phyloP scores from a whole-genome alignment of 495 filamentous ascomycete species.

The Xylaria bambusicola region DNA sequence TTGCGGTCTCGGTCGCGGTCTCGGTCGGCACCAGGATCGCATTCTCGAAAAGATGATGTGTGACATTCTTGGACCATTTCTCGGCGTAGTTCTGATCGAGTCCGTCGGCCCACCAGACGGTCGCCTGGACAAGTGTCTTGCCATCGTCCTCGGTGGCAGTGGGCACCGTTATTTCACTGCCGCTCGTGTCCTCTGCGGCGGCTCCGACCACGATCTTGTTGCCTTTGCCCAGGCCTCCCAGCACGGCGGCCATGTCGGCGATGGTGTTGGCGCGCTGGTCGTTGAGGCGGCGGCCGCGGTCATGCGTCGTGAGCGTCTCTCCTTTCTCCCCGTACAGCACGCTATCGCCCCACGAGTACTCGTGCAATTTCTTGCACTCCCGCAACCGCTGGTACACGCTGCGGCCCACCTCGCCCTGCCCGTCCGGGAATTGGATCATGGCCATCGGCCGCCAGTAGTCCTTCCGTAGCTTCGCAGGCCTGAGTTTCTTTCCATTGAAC shows the following conservation, averaged over 20 bases:
- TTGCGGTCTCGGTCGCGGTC: too few species aligned
- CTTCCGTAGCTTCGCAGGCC: conserved; percentile 75
- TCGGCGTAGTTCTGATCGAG: conserved; percentile 65
- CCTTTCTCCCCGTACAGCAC: conserved; percentile 52
- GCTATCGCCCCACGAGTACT: conserved; percentile 59
- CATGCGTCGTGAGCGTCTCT: conserved; percentile 47
- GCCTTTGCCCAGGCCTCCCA: conserved; percentile 54
- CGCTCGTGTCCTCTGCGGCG: too few species aligned
- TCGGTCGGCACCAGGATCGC: neutral
- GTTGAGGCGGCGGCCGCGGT: conserved; percentile 68
- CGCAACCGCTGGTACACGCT: conserved; percentile 76
- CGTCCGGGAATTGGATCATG: conserved; percentile 68
- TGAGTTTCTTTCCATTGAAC: conserved; percentile 88
- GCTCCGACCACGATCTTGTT: conserved; percentile 47
- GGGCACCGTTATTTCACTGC: too few species aligned
- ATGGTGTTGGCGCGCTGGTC: conserved; percentile 86
- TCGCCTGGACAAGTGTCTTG: conserved; percentile 40
- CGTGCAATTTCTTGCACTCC: conserved; percentile 75
- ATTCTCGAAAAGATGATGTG: conserved; percentile 46
- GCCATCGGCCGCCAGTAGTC: conserved; percentile 89
- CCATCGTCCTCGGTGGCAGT: neutral
- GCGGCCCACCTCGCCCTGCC: conserved; percentile 60
- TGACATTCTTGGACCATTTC: conserved; percentile 68
- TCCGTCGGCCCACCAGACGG: conserved; percentile 69
- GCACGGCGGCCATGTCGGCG: conserved; percentile 81